Evolutionary conservation across 2,329 filamentous ascomycete species (phyloP).

Genomic region (Fonsecaea monophora): DNA sequence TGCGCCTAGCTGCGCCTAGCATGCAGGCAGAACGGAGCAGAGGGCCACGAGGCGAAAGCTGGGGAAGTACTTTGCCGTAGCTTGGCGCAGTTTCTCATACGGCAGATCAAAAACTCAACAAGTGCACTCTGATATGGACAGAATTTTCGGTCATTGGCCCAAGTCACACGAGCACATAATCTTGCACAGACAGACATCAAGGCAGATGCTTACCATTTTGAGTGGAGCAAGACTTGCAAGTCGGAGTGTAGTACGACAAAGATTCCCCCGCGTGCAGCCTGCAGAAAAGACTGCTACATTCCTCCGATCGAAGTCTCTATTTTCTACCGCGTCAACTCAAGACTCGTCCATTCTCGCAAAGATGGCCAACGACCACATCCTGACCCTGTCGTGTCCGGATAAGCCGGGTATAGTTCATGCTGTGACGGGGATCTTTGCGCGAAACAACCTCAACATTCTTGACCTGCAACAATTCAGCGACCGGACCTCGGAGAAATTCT

Average conservation of each 20-base stretch:
- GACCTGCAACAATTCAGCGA: conserved; percentile 87
- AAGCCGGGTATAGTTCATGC: conserved; percentile 84
- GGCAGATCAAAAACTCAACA: neutral
- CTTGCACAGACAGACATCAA: neutral
- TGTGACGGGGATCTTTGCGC: conserved; percentile 77
- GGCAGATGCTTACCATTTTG: conserved; percentile 21
- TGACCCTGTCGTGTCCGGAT: conserved; percentile 84
- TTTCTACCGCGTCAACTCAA: neutral
- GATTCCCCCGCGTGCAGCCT: neutral
- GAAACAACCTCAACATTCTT: conserved; percentile 77
- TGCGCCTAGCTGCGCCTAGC: neutral
- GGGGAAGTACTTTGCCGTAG: neutral
- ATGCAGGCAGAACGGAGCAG: neutral
- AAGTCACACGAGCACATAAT: neutral
- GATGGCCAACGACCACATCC: conserved; percentile 66
- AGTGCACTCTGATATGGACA: conserved; percentile 1
- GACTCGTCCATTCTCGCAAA: conserved; percentile 17
- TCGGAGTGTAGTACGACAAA: neutral
- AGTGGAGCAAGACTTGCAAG: conserved; percentile 20
- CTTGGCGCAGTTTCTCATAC: neutral
- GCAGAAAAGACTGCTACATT: neutral
- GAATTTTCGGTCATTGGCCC: conserved; percentile 9
- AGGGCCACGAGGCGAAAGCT: neutral
- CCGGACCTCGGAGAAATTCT: conserved; percentile 75
- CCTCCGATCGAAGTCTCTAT: neutral